Evolutionary conservation across 225 moss, liverwort and hornwort species (phyloP).

Genomic region (Physcomitrellopsis africana): DNA sequence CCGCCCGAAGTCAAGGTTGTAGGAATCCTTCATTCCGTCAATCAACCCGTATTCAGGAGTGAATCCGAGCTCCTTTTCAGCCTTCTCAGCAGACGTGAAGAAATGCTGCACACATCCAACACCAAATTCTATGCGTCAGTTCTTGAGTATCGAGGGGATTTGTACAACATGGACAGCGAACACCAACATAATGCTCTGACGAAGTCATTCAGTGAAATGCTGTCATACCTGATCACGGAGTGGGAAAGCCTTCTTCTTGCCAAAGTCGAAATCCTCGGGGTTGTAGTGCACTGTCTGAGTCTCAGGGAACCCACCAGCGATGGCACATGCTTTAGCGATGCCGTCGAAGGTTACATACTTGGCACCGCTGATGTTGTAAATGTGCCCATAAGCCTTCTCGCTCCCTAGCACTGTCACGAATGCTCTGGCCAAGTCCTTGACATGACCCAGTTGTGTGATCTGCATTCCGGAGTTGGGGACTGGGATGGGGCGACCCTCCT

Average conservation of each 20-base stretch:
- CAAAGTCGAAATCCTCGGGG: conserved; percentile 98
- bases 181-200: too few species aligned
- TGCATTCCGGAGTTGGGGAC: too few species aligned
- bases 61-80: conserved; percentile 64
- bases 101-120: conserved; percentile 73
- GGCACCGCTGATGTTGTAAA: conserved; percentile 93
- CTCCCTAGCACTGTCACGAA: conserved; percentile 52
- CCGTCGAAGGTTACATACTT: conserved; percentile 99
- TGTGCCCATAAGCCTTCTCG: conserved; percentile 65
- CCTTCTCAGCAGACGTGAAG: conserved; percentile 88
- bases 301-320: conserved; percentile 96
- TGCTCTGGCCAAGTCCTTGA: neutral
- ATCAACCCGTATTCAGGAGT: conserved; percentile 74
- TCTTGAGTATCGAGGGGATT: neutral
- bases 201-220: neutral
- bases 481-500: too few species aligned
- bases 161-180: too few species aligned
- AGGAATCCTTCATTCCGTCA: conserved; percentile 87
- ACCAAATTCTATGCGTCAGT: neutral
- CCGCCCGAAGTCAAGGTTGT: conserved; percentile 81
- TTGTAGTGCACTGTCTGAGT: conserved; percentile 95
- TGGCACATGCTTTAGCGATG: conserved; percentile 93
- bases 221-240: conserved; percentile 83
- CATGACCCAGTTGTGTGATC: too few species aligned
- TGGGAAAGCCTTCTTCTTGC: conserved; percentile 97